A percentile compares a stretch with the other conserved stretches of the same genome.
Conservation (phyloP, 345 rosid species). For the Syzygium jambos region DNA sequence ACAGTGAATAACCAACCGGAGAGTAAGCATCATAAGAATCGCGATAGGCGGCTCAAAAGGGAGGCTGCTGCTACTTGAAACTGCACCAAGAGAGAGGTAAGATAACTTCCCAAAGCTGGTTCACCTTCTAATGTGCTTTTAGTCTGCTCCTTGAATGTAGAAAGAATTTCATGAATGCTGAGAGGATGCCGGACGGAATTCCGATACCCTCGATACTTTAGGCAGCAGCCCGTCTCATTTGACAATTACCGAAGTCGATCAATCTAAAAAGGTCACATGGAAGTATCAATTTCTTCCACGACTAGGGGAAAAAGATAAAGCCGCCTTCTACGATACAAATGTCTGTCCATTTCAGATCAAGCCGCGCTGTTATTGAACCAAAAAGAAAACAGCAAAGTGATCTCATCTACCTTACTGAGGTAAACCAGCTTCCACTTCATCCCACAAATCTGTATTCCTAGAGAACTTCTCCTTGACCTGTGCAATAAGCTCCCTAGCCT, state of each 20-base stretch:
- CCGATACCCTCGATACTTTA: neutral
- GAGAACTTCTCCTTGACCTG: conserved; percentile 50
- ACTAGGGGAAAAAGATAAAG: neutral
- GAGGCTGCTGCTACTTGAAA: neutral
- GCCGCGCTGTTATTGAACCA: neutral
- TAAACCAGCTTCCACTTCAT: conserved; percentile 70
- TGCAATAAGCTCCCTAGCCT: conserved; percentile 49
- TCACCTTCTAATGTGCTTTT: neutral
- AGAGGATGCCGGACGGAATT: neutral
- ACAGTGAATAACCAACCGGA: neutral
- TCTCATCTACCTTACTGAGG: conserved; percentile 23
- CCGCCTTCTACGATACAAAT: neutral
- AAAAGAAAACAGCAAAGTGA: neutral
- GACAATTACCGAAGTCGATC: neutral
- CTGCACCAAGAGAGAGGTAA: neutral
- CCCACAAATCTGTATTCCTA: conserved; percentile 49
- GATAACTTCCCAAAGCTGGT: neutral
- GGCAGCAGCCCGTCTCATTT: neutral
- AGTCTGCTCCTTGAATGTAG: neutral
- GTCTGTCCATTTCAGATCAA: neutral
- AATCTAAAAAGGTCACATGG: neutral
- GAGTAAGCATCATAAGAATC: no score
- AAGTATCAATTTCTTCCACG: neutral
- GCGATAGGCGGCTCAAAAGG: neutral
- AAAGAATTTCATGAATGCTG: neutral